phyloP scores from a whole-genome alignment of 2,329 filamentous ascomycete species.

The Pseudogymnoascus sp. region DNA sequence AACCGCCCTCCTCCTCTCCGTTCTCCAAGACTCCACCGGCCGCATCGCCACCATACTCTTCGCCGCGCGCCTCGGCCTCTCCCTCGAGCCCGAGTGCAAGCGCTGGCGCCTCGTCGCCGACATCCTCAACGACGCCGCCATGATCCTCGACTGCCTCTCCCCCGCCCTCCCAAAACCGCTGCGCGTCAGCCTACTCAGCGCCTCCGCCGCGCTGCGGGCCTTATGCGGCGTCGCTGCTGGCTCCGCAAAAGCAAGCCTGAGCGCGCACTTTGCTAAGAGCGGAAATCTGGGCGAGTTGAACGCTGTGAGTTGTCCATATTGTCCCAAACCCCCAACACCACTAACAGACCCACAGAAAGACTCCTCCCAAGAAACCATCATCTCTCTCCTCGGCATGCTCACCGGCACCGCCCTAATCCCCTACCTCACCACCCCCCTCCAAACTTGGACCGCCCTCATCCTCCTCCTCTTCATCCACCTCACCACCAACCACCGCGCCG shows the following conservation, averaged over 20 bases:
- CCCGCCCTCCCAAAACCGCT: conserved; percentile 52
- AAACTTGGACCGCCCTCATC: conserved; percentile 69
- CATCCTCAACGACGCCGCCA: conserved; percentile 63
- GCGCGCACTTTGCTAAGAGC: conserved; percentile 80
- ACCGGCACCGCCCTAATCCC: conserved; percentile 76
- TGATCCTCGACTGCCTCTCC: conserved; percentile 63
- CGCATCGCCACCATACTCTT: conserved; percentile 64
- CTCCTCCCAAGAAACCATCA: conserved; percentile 88
- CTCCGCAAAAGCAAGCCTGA: conserved; percentile 83
- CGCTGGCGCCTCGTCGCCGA: conserved; percentile 64
- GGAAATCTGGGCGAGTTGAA: conserved; percentile 91
- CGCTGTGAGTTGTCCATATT: conserved; percentile 45
- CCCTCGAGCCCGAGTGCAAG: conserved; percentile 66
- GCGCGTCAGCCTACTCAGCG: conserved; percentile 51
- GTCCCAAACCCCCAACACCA: neutral
- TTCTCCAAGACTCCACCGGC: conserved; percentile 59
- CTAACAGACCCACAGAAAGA: conserved; percentile 50
- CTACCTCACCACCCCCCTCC: conserved; percentile 58
- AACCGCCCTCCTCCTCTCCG: conserved; percentile 56
- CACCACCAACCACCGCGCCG: conserved; percentile 77
- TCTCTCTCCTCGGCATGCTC: conserved; percentile 82
- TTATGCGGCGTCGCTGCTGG: conserved; percentile 87
- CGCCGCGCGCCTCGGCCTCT: conserved; percentile 58
- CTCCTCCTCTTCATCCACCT: conserved; percentile 70
- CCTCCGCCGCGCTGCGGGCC: conserved; percentile 54